Conservation (phyloP, 2,329 filamentous ascomycete genomes). For the Botryotinia globosa region DNA sequence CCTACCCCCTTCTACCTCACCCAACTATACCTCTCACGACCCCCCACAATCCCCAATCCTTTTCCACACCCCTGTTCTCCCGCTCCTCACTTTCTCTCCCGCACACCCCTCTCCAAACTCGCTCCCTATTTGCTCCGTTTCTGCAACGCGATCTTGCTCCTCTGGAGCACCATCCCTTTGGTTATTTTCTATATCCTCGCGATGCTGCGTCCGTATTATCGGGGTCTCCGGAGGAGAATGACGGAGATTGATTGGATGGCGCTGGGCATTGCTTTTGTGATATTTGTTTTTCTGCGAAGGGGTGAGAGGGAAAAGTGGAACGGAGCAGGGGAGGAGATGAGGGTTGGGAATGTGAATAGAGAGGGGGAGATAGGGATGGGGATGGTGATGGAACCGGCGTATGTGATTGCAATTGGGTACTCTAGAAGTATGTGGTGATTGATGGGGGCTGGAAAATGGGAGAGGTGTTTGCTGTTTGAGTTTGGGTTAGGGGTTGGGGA, state of each 20-base stretch:
- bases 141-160: accelerated
- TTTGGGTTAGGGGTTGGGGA: neutral
- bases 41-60: neutral
- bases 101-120: neutral
- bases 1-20: neutral
- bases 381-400: neutral
- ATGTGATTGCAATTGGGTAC: neutral
- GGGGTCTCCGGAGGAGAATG: neutral
- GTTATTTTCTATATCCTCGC: neutral
- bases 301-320: too few species aligned
- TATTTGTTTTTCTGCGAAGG: neutral
- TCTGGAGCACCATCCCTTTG: neutral
- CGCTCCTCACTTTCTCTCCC: neutral
- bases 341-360: neutral
- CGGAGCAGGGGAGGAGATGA: neutral
- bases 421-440: neutral
- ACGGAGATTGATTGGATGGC: neutral
- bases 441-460: neutral
- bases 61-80: neutral
- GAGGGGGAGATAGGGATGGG: neutral
- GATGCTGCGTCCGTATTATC: neutral
- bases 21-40: neutral
- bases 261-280: neutral
- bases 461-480: neutral
- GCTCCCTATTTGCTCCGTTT: neutral